Evolutionary conservation across 306 rosid species (phyloP).

Genomic region (Glycine soja): DNA sequence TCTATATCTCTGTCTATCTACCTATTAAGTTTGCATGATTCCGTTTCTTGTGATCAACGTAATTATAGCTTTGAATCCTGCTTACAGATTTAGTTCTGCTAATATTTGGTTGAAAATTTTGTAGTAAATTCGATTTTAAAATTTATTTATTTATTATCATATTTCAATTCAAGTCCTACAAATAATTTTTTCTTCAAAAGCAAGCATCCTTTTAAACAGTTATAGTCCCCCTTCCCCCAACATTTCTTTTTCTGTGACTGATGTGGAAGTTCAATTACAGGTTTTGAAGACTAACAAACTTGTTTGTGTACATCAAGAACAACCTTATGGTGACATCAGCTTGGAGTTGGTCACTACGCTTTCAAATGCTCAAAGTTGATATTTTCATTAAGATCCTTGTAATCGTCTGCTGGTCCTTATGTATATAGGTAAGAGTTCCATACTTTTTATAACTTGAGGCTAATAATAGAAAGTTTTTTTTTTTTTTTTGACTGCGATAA

Average conservation of each 20-base stretch:
- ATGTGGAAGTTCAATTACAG: conserved; percentile 52
- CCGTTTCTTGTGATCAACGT: neutral
- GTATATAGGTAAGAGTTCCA: conserved; percentile 54
- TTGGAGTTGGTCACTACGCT: conserved; percentile 57
- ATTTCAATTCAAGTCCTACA: neutral
- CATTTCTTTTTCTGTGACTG: conserved; percentile 12
- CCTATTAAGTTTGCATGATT: neutral
- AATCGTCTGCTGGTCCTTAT: conserved; percentile 9
- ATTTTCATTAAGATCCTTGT: neutral
- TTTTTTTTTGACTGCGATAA: neutral
- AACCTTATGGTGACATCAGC: conserved; percentile 68
- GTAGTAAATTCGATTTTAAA: neutral
- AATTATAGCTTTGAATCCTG: conserved; percentile 15
- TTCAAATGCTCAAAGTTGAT: conserved; percentile 54
- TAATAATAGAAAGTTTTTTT: conserved; percentile 32
- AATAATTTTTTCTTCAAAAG: neutral
- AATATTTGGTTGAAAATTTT: neutral
- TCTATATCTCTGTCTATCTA: neutral
- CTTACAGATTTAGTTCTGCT: neutral
- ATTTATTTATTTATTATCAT: neutral
- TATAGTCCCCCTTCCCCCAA: neutral
- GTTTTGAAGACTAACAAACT: conserved; percentile 70
- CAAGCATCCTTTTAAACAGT: neutral
- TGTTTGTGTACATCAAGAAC: conserved; percentile 69
- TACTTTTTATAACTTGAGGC: neutral